Evolutionary conservation across 129 eudicot genomes (phyloP), one percentile per base, ranked within the genome.

Genomic region (Oenanthe sinensis): DNA sequence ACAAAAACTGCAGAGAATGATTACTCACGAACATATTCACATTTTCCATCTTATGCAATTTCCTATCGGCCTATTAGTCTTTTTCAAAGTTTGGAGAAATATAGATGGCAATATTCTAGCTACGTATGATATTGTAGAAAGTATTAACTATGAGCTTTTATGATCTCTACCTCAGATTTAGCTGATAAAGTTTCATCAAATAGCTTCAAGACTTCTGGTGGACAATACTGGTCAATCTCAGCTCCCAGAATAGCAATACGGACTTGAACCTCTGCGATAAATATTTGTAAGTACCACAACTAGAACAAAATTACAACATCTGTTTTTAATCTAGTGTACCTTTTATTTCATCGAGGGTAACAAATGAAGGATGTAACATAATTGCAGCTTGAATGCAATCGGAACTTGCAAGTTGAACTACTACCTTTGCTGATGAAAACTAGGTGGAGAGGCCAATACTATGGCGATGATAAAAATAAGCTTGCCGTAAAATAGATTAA

Each of bases 211-310:
- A 77, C 72, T 58, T 87, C 93, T 8, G 86, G 85, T 47, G 90
- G 83, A 19, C 81, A 40, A 49, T 14, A 7, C 3, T 74, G 24
- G 81, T 90, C 92, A 17, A 40, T 19, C 72, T 88, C 90, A 58
- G 92, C 92, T 55, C 89, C 92, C 70, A 88, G 71, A 14, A 90
- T 76, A 8, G 96, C 86, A 73, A 83, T 83, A 52, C 89, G 96
- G 63, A 75, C 80, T 78, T 82, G 80, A n/a, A 78, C 78, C 71
- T 78, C 91, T 88, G 85, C 33, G 37, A 52, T 12, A 36, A 26
- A 30, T 1, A 75, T 47, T 16, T 28, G 48, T 6, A 46, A 22
- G 48, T 14, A 8, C 19, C 36, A 48, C 36, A 17, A 39, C 40
- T 37, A 12, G 6, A 33, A 39, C 24, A 20, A 19, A 3, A 39